These are phyloP conservation scores for Adansonia rubrostipa DNA, from an alignment of 441 rosid species.

Conservation along the genomic window DNA sequence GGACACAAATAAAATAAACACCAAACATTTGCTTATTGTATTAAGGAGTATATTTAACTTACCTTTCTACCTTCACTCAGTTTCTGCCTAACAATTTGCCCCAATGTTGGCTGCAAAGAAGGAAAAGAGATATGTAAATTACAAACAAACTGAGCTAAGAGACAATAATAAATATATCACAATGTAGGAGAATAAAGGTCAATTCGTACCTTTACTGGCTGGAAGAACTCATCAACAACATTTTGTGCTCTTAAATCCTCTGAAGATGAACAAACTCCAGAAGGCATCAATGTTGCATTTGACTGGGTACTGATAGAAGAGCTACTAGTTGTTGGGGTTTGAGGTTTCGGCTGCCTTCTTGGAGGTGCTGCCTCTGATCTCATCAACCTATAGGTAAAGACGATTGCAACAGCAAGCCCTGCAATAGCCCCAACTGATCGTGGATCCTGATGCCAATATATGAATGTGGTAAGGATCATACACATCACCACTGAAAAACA, in stretches of 20 bases:
- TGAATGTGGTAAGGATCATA: constrained; percentile 28
- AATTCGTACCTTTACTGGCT: constrained; percentile 62
- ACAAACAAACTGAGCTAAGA: constrained; percentile 9
- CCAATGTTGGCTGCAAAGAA: constrained; percentile 74
- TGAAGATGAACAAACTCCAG: constrained; percentile 52
- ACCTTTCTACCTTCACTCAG: constrained; percentile 98
- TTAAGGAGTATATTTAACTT: constrained; percentile 27
- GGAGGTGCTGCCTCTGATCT: constrained; percentile 66
- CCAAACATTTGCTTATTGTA: constrained; percentile 2
- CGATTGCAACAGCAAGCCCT: constrained; percentile 90
- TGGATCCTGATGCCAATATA: constrained; percentile 59
- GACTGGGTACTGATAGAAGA: constrained; percentile 53
- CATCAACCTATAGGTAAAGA: constrained; percentile 80
- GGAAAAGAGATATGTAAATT: neutral
- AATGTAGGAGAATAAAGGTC: neutral
- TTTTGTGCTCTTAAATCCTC: constrained; percentile 74
- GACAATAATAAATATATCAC: constrained; percentile 18
- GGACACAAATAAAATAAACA: constrained; percentile 7
- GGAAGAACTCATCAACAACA: constrained; percentile 81
- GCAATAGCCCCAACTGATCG: constrained; percentile 92
- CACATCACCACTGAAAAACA: neutral
- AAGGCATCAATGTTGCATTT: constrained; percentile 41
- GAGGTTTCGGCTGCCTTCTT: constrained; percentile 79
- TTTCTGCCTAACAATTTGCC: constrained; percentile 88
- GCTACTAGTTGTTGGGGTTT: constrained; percentile 52